Conservation (phyloP, 2,329 filamentous ascomycete genomes). For the Fusarium avenaceum region DNA sequence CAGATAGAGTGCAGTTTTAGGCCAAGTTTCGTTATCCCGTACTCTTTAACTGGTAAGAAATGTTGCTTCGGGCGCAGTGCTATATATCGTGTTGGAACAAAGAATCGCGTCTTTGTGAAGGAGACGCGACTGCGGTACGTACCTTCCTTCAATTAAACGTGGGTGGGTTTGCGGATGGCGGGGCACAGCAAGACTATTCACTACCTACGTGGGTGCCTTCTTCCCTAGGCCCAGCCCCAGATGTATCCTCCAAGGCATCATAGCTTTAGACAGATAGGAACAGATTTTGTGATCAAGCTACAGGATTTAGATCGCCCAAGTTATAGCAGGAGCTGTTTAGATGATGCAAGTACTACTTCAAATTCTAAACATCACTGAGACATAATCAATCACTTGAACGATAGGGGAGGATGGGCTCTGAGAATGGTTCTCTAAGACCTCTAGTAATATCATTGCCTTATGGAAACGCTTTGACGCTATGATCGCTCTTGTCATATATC, state of each 20-base stretch:
- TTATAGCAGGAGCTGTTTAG: too few relatives aligned
- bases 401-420: neutral
- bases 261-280: too few relatives aligned
- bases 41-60: neutral
- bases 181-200: neutral
- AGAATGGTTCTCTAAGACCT: conserved; percentile 13
- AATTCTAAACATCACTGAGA: neutral
- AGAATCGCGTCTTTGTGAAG: conserved; percentile 23
- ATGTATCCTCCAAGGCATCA: too few relatives aligned
- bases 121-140: conserved; percentile 29
- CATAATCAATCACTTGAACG: neutral
- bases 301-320: too few relatives aligned
- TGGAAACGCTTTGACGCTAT: conserved; percentile 34
- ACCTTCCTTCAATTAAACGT: conserved; percentile 10
- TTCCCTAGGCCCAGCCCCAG: too few relatives aligned
- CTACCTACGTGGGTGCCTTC: too few relatives aligned
- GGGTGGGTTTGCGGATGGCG: neutral
- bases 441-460: conserved; percentile 36
- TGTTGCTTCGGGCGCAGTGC: neutral
- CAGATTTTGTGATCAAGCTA: too few relatives aligned
- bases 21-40: neutral
- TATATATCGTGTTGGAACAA: conserved; percentile 3
- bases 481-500: conserved; percentile 29
- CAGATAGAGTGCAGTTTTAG: neutral
- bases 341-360: too few relatives aligned